A percentile compares a stretch with the other conserved stretches of the same genome.
These are phyloP conservation scores for Solanum hybrid DNA, from an alignment of 305 asterid genomes.

Conservation along the genomic window DNA sequence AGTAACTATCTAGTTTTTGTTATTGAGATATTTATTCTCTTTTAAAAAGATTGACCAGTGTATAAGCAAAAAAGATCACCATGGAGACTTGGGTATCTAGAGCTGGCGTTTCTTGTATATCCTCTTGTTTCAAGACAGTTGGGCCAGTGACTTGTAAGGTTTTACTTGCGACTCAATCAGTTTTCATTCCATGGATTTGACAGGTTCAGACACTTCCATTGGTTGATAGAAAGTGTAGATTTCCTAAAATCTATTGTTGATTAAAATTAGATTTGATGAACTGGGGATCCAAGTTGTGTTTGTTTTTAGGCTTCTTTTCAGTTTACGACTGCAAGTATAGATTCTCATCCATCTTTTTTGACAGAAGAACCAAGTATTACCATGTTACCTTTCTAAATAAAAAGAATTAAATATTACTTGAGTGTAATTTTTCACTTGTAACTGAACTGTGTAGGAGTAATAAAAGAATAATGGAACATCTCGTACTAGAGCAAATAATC, in stretches of 20 bases:
- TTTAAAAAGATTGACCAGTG: background rate
- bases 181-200: background rate
- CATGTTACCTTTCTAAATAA: background rate
- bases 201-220: background rate
- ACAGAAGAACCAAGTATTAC: background rate
- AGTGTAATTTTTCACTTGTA: background rate
- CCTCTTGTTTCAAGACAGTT: background rate
- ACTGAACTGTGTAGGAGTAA: background rate
- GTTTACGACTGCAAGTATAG: background rate
- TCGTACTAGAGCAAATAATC: background rate
- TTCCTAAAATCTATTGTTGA: background rate
- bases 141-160: no score
- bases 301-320: background rate
- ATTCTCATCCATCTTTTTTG: background rate
- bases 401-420: background rate
- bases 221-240: background rate
- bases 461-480: background rate
- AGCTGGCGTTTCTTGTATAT: background rate
- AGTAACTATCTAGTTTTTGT: background rate
- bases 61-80: background rate
- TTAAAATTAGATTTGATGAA: background rate
- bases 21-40: background rate
- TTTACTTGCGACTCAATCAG: background rate
- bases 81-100: background rate
- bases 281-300: background rate